These are phyloP conservation scores for Beauveria sp. DNA, from an alignment of 2,329 filamentous ascomycete species.

Conservation along the genomic window DNA sequence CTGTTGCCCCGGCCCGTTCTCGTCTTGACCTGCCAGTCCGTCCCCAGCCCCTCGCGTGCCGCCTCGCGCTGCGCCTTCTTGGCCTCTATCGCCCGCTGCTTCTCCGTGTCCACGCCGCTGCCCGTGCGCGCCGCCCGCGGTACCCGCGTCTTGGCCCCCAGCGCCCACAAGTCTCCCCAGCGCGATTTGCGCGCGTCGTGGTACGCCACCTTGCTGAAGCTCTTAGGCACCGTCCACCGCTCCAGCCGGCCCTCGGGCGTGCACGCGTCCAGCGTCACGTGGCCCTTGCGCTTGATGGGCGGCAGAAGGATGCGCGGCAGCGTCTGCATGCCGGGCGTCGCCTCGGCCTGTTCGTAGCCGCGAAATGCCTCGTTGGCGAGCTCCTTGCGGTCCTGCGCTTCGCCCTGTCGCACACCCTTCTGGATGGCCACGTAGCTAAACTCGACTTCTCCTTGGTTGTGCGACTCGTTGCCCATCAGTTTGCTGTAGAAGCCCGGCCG, in stretches of 20 bases:
- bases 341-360: conserved; percentile 54
- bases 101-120: conserved; percentile 37
- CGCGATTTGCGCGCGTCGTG: conserved; percentile 82
- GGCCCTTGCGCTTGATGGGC: conserved; percentile 79
- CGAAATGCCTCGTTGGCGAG: conserved; percentile 61
- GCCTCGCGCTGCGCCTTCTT: conserved; percentile 34
- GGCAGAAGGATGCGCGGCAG: conserved; percentile 73
- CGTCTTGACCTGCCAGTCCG: conserved; percentile 18
- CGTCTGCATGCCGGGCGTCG: conserved; percentile 49
- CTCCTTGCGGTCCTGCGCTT: conserved; percentile 38
- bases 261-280: conserved; percentile 86
- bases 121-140: conserved; percentile 55
- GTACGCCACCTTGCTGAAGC: conserved; percentile 74
- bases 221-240: conserved; percentile 86
- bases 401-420: conserved; percentile 50
- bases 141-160: conserved; percentile 83
- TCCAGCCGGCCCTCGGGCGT: conserved; percentile 79
- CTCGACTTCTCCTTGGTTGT: conserved; percentile 83
- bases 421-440: conserved; percentile 87
- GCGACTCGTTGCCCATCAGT: conserved; percentile 54
- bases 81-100: conserved; percentile 33
- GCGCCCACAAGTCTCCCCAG: conserved; percentile 94
- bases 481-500: conserved; percentile 75
- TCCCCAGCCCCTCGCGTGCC: conserved; percentile 24
- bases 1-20: conserved; percentile 33